Evolutionary conservation across 2,329 filamentous ascomycete genomes (phyloP).

Genomic region (Exophiala mesophila): DNA sequence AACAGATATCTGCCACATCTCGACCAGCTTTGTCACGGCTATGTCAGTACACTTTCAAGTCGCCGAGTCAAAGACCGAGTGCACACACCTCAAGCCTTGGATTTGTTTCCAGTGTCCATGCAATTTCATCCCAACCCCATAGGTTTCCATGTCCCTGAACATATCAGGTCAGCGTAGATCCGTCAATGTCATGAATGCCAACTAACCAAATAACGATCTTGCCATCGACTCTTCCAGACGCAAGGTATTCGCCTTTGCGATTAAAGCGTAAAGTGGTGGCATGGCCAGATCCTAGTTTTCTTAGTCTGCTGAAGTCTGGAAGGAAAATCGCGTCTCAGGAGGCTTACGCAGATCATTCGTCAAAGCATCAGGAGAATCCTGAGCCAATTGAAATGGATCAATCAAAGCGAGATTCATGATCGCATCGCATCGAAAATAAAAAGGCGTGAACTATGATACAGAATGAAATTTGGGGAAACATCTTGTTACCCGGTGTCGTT

Average conservation of each 20-base stretch:
- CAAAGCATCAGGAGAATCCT: conserved; percentile 86
- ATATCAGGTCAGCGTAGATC: not conserved
- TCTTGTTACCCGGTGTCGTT: too few relatives aligned
- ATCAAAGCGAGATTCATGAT: conserved; percentile 67
- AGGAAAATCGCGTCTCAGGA: conserved; percentile 31
- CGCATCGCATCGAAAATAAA: not conserved
- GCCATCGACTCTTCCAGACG: conserved; percentile 86
- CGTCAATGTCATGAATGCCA: not conserved
- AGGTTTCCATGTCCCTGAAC: conserved; percentile 77
- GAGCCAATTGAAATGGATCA: conserved; percentile 66
- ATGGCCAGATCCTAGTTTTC: conserved; percentile 52
- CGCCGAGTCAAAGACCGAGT: not conserved
- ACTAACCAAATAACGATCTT: conserved; percentile 72
- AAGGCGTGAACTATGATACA: too few relatives aligned
- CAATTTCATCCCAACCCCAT: conserved; percentile 90
- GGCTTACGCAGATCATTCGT: conserved; percentile 73
- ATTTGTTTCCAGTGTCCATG: conserved; percentile 91
- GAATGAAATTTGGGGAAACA: too few relatives aligned
- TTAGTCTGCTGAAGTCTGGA: conserved; percentile 15
- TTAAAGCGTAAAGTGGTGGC: conserved; percentile 77
- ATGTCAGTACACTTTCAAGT: not conserved
- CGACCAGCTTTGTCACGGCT: conserved; percentile 63
- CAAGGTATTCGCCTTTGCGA: conserved; percentile 87
- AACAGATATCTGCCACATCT: conserved; percentile 84
- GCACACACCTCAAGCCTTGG: conserved; percentile 66